A percentile compares a stretch with the other conserved stretches of the same genome.
These are phyloP conservation scores for Capsicum chinense DNA, from an alignment of 257 asterid genomes.

Conservation along the genomic window DNA sequence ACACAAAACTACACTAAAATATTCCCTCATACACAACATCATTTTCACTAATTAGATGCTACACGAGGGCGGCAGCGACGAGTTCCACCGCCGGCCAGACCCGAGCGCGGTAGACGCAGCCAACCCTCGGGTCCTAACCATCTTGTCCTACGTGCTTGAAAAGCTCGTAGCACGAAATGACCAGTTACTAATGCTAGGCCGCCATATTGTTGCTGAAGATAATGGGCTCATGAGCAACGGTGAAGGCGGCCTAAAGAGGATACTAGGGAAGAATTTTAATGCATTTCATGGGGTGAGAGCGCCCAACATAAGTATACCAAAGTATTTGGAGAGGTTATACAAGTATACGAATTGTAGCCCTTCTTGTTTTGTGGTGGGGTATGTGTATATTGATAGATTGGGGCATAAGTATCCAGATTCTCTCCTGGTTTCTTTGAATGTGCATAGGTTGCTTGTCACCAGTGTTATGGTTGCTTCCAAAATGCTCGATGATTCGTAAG, in stretches of 20 bases:
- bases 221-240: background rate
- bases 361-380: slow-evolving; percentile 82
- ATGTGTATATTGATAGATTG: slow-evolving; percentile 76
- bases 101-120: slow-evolving; percentile 46
- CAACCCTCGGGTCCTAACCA: slow-evolving; percentile 68
- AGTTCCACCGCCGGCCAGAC: slow-evolving; percentile 46
- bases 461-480: slow-evolving; percentile 91
- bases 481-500: slow-evolving; percentile 85
- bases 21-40: background rate
- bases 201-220: background rate
- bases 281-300: slow-evolving; percentile 70
- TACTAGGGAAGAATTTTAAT: slow-evolving; percentile 49
- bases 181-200: slow-evolving; percentile 40
- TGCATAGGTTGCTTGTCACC: slow-evolving; percentile 73
- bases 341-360: slow-evolving; percentile 87
- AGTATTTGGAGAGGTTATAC: slow-evolving; percentile 78
- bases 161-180: slow-evolving; percentile 77
- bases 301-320: slow-evolving; percentile 69
- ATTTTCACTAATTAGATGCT: slow-evolving; percentile 48
- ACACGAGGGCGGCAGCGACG: slow-evolving; percentile 45
- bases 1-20: background rate
- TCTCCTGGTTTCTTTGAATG: slow-evolving; percentile 75
- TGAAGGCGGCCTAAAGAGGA: background rate
- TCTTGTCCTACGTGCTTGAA: slow-evolving; percentile 69
- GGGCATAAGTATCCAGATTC: slow-evolving; percentile 75